Evolutionary conservation across 2,329 filamentous ascomycete genomes (phyloP).

Genomic region (Fusarium miscanthi): DNA sequence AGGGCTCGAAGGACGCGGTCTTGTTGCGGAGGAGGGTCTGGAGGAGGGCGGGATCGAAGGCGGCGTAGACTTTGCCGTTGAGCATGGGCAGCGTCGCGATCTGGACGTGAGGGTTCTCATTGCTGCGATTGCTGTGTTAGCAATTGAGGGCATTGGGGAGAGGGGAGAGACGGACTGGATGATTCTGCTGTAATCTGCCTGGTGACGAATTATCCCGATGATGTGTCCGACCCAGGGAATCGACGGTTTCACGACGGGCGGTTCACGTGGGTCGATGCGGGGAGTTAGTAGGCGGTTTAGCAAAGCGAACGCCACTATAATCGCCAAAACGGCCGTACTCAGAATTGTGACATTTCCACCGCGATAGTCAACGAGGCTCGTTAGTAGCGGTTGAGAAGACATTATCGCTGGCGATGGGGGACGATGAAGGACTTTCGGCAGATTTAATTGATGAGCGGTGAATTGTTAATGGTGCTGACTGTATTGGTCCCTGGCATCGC

Average conservation of each 20-base stretch:
- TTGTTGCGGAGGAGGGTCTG: conserved; percentile 54
- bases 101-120: conserved; percentile 40
- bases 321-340: conserved; percentile 19
- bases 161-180: conserved; percentile 50
- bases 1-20: conserved; percentile 56
- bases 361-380: conserved; percentile 10
- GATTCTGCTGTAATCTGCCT: conserved; percentile 51
- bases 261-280: conserved; percentile 53
- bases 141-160: too few species aligned
- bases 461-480: neutral
- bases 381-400: neutral
- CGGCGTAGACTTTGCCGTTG: conserved; percentile 57
- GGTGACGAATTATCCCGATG: conserved; percentile 53
- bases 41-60: conserved; percentile 54
- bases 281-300: conserved; percentile 33
- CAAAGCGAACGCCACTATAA: conserved; percentile 16
- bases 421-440: neutral
- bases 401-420: neutral
- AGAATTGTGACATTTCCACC: conserved; percentile 50
- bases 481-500: neutral
- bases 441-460: neutral
- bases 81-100: conserved; percentile 60
- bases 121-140: conserved; percentile 19
- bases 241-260: conserved; percentile 53
- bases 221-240: conserved; percentile 61